A percentile compares a stretch with the other conserved stretches of the same genome.
These are phyloP conservation scores for Tuber microsphaerosporum DNA, from an alignment of 495 filamentous ascomycete species.

Conservation along the genomic window DNA sequence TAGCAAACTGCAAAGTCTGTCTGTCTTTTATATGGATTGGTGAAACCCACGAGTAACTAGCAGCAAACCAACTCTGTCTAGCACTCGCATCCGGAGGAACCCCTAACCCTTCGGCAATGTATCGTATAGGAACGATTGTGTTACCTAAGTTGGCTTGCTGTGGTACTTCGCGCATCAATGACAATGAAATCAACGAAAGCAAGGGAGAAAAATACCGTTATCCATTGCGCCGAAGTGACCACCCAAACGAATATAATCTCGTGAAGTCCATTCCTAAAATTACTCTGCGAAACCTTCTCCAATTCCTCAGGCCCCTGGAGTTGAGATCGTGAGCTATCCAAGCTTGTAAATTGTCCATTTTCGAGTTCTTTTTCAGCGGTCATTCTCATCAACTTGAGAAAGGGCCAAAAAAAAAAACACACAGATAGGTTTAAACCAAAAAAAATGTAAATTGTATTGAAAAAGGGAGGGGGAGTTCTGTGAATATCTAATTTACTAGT, in stretches of 20 bases:
- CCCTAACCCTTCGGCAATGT: conserved; percentile 29
- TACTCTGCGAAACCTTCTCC: background rate
- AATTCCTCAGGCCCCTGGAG: background rate
- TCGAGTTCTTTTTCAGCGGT: conserved; percentile 14
- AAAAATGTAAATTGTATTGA: background rate
- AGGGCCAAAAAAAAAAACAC: background rate
- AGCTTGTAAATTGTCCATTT: background rate
- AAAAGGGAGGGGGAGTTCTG: background rate
- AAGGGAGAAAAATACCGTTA: conserved; percentile 25
- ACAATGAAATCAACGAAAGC: background rate
- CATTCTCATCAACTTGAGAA: conserved; percentile 1
- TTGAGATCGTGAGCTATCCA: background rate
- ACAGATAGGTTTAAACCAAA: background rate
- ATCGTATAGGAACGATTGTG: conserved; percentile 27
- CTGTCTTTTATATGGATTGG: background rate
- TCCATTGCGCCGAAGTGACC: conserved; percentile 36
- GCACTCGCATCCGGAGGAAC: conserved; percentile 11
- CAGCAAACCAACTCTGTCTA: conserved; percentile 44
- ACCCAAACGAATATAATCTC: conserved; percentile 35
- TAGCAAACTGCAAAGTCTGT: background rate
- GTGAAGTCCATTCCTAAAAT: conserved; percentile 31
- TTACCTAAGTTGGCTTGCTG: conserved; percentile 39
- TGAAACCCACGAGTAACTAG: conserved; percentile 35
- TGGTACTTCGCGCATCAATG: background rate
- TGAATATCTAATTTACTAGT: background rate